phyloP scores from a whole-genome alignment of 139 green algal genomes.

The Micractinium conductrix region DNA sequence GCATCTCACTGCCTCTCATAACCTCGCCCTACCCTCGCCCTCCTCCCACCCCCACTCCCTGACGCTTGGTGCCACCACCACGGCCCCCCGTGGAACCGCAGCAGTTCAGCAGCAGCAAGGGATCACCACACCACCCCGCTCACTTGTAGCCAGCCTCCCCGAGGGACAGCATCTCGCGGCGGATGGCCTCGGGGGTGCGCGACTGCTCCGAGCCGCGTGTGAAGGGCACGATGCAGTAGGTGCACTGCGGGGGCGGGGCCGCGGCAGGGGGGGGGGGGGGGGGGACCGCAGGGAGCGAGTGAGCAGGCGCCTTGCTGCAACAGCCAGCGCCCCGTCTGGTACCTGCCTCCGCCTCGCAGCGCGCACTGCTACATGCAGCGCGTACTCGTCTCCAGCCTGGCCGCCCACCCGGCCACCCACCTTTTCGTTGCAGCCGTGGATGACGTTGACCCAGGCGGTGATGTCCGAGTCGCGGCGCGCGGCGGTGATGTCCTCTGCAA shows the following conservation, averaged over 20 bases:
- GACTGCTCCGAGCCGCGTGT: slow-evolving; percentile 94
- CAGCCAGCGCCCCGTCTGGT: not conserved
- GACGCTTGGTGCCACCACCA: too few species aligned
- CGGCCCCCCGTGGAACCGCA: too few species aligned
- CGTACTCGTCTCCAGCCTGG: not conserved
- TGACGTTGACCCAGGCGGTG: slow-evolving; percentile 99
- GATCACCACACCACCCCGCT: too few species aligned
- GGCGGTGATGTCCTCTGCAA: slow-evolving; percentile 92
- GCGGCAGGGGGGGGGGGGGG: not conserved
- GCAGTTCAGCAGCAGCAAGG: too few species aligned
- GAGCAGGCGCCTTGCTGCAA: not conserved
- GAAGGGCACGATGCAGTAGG: slow-evolving; percentile 98
- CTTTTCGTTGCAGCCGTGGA: slow-evolving; percentile 98
- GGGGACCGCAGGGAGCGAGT: not conserved
- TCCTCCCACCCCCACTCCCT: too few species aligned
- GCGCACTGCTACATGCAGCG: not conserved
- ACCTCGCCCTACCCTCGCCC: too few species aligned
- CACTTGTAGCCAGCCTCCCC: slow-evolving; percentile 90
- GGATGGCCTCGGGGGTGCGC: slow-evolving; percentile 61
- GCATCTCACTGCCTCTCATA: too few species aligned
- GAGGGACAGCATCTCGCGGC: slow-evolving; percentile 83
- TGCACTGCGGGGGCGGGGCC: slow-evolving; percentile 69
- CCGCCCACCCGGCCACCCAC: not conserved
- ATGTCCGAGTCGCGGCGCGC: slow-evolving; percentile 84
- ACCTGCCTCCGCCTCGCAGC: not conserved